phyloP scores from a whole-genome alignment of 768 basidiomycete species.

The Suillus fuscotomentosus region DNA sequence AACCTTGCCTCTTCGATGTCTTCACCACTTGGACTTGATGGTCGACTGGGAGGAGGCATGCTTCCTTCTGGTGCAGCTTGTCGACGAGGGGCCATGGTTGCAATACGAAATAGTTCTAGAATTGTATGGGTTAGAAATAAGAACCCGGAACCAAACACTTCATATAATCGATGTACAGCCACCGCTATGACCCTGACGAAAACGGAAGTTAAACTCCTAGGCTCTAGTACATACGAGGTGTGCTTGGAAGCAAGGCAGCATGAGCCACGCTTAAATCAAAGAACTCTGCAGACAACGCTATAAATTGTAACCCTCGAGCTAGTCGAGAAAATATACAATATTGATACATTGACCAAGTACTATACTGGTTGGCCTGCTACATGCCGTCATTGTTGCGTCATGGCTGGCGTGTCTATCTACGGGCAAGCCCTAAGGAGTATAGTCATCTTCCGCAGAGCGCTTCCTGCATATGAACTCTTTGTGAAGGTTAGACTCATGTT shows the following conservation, averaged over 20 bases:
- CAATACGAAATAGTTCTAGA: neutral
- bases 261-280: neutral
- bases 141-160: neutral
- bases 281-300: neutral
- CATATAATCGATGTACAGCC: neutral
- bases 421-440: slow-evolving; percentile 38
- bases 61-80: slow-evolving; percentile 23
- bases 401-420: neutral
- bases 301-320: neutral
- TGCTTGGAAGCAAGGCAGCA: neutral
- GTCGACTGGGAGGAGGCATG: slow-evolving; percentile 25
- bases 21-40: slow-evolving; percentile 27
- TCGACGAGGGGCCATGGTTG: slow-evolving; percentile 30
- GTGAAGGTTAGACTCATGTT: neutral
- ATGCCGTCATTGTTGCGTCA: too few species aligned
- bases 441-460: slow-evolving; percentile 49
- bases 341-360: neutral
- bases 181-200: neutral
- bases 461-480: slow-evolving; percentile 50
- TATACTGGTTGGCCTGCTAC: neutral
- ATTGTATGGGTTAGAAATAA: neutral
- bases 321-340: neutral
- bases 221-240: neutral
- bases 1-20: slow-evolving; percentile 43
- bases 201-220: neutral